Evolutionary conservation across 306 rosid species (phyloP).

Genomic region (Canavalia ensiformis): DNA sequence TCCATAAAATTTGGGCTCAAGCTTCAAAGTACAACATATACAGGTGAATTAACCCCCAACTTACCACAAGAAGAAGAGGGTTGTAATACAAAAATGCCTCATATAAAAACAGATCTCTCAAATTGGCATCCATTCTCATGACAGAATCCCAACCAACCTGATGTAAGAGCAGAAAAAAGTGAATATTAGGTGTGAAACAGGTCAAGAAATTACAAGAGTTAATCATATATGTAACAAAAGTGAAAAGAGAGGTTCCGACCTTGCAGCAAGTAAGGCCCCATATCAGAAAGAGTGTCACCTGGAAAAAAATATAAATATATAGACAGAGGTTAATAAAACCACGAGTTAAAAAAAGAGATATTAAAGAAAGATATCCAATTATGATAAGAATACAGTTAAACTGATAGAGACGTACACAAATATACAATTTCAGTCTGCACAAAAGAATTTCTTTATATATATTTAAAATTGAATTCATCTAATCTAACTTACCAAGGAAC

Average conservation of each 20-base stretch:
- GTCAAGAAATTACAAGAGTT: slow-evolving; percentile 3
- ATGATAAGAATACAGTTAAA: slow-evolving; percentile 31
- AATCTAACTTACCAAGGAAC: slow-evolving; percentile 18
- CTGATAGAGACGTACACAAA: slow-evolving; percentile 28
- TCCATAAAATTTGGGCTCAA: slow-evolving; percentile 20
- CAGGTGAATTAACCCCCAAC: slow-evolving; percentile 47
- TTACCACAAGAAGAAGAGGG: slow-evolving; percentile 94
- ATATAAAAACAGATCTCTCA: slow-evolving; percentile 84
- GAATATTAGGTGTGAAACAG: slow-evolving; percentile 27
- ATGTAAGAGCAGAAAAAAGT: slow-evolving; percentile 44
- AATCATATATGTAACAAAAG: slow-evolving; percentile 22
- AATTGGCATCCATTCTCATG: slow-evolving; percentile 94
- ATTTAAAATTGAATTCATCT: slow-evolving; percentile 23
- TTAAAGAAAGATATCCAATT: slow-evolving; percentile 7
- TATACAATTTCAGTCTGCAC: slow-evolving; percentile 22
- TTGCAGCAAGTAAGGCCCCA: slow-evolving; percentile 96
- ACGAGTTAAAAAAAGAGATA: slow-evolving; percentile 26
- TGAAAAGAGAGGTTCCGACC: slow-evolving; percentile 62
- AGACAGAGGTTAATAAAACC: slow-evolving; percentile 30
- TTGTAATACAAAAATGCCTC: slow-evolving; percentile 97
- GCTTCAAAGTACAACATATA: slow-evolving; percentile 15
- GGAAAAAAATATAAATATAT: slow-evolving; percentile 43
- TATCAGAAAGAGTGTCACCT: slow-evolving; percentile 78
- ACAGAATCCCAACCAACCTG: slow-evolving; percentile 99
- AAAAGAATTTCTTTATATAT: slow-evolving; percentile 3